A percentile compares a stretch with the other conserved stretches of the same genome.
These are phyloP conservation scores for Linum usitatissimum DNA, from an alignment of 345 rosid species.

Conservation along the genomic window DNA sequence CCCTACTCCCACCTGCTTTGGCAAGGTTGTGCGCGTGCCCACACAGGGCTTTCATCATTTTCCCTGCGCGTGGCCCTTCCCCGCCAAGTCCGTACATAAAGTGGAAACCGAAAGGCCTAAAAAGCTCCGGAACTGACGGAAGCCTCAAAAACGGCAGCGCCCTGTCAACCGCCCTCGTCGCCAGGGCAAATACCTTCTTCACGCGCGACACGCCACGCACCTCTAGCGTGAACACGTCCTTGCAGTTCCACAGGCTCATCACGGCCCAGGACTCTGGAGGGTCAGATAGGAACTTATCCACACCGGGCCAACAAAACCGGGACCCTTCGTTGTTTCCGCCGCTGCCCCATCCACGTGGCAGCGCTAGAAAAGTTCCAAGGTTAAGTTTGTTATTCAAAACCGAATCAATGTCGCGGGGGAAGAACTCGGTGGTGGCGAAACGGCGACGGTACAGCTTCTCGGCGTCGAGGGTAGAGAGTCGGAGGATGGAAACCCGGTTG, in stretches of 20 bases:
- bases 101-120: conserved; percentile 66
- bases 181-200: conserved; percentile 45
- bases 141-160: conserved; percentile 61
- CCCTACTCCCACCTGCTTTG: conserved; percentile 47
- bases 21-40: conserved; percentile 82
- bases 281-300: conserved; percentile 43
- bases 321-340: neutral
- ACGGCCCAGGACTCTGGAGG: conserved; percentile 89
- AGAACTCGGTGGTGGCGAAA: conserved; percentile 85
- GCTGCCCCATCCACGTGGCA: conserved; percentile 37
- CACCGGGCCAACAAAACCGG: conserved; percentile 42
- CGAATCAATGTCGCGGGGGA: conserved; percentile 84
- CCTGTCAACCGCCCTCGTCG: conserved; percentile 53
- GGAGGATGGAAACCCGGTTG: conserved; percentile 34
- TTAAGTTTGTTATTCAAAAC: conserved; percentile 62
- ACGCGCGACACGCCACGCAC: conserved; percentile 62
- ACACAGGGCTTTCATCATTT: conserved; percentile 54
- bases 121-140: conserved; percentile 82
- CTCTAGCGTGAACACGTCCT: conserved; percentile 62
- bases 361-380: conserved; percentile 72
- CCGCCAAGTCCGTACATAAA: conserved; percentile 92
- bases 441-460: conserved; percentile 62
- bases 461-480: conserved; percentile 45
- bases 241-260: conserved; percentile 76
- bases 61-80: conserved; percentile 60